Evolutionary conservation across 225 moss, liverwort and hornwort genomes (phyloP).

Genomic region (Pleurozium schreberi): DNA sequence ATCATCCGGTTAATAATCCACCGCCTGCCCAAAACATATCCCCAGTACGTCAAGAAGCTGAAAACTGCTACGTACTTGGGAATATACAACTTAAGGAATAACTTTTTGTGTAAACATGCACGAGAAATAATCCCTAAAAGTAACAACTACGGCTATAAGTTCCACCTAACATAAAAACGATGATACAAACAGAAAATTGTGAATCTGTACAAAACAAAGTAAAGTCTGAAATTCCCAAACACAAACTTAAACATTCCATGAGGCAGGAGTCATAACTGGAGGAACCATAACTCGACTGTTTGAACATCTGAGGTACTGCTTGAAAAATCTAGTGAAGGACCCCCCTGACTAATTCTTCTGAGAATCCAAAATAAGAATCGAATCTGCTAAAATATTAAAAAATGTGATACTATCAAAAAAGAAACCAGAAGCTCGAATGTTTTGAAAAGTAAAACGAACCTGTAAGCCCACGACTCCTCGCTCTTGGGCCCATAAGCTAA

Average conservation of each 20-base stretch:
- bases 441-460: slow-evolving; percentile 28
- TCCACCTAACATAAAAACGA: neutral
- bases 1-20: slow-evolving; percentile 80
- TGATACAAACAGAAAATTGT: neutral
- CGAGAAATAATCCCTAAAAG: neutral
- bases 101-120: neutral
- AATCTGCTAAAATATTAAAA: neutral
- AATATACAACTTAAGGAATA: neutral
- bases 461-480: slow-evolving; percentile 97
- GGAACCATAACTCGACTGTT: neutral
- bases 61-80: neutral
- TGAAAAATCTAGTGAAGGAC: neutral
- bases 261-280: neutral
- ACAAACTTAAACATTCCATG: neutral
- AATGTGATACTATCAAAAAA: neutral
- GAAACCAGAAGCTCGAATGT: neutral
- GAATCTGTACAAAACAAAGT: neutral
- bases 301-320: neutral
- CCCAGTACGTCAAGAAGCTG: slow-evolving; percentile 7
- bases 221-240: neutral
- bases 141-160: neutral
- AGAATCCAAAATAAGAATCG: neutral
- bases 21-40: slow-evolving; percentile 37
- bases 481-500: slow-evolving; percentile 90
- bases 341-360: neutral